A percentile compares a stretch with the other conserved stretches of the same genome.
Conservation (phyloP, 2,329 filamentous ascomycete species). For the Ascochyta pisi region DNA sequence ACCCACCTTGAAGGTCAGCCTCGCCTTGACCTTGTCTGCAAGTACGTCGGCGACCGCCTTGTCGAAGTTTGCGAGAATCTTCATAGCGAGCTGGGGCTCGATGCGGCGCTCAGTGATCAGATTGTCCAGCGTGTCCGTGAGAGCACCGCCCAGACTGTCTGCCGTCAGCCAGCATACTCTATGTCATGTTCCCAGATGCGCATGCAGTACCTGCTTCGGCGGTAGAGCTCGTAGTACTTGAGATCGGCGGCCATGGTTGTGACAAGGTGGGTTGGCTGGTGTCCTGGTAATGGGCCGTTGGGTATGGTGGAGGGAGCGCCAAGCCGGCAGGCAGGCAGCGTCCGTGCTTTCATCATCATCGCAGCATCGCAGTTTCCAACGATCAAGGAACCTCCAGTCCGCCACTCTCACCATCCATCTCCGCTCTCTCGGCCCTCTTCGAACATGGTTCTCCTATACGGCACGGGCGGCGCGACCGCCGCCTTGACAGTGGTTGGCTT, state of each 20-base stretch:
- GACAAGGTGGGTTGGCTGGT: constrained; percentile 20
- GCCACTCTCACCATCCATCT: constrained; percentile 37
- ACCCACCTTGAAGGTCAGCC: constrained; percentile 90
- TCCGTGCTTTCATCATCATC: constrained; percentile 22
- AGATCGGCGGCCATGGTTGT: constrained; percentile 48
- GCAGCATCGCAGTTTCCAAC: constrained; percentile 25
- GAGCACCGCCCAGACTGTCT: constrained; percentile 83
- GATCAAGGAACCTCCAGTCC: constrained; percentile 34
- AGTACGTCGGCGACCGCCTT: constrained; percentile 89
- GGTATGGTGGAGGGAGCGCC: constrained; percentile 19
- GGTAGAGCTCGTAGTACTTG: constrained; percentile 92
- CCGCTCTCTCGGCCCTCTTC: constrained; percentile 22
- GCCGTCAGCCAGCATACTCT: constrained; percentile 34
- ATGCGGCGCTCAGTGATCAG: constrained; percentile 94
- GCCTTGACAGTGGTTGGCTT: constrained; percentile 76
- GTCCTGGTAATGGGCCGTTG: constrained; percentile 20
- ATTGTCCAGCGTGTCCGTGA: constrained; percentile 97
- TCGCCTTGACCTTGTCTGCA: constrained; percentile 88
- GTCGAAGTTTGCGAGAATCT: constrained; percentile 95
- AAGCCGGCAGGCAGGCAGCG: constrained; percentile 23
- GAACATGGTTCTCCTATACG: constrained; percentile 76
- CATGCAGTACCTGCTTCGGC: constrained; percentile 84
- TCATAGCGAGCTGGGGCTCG: constrained; percentile 98
- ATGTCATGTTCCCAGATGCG: constrained; percentile 11
- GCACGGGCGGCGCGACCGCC: constrained; percentile 70